These are phyloP conservation scores for Cornus kousa DNA, from an alignment of 148 eudicot genomes.

Conservation along the genomic window DNA sequence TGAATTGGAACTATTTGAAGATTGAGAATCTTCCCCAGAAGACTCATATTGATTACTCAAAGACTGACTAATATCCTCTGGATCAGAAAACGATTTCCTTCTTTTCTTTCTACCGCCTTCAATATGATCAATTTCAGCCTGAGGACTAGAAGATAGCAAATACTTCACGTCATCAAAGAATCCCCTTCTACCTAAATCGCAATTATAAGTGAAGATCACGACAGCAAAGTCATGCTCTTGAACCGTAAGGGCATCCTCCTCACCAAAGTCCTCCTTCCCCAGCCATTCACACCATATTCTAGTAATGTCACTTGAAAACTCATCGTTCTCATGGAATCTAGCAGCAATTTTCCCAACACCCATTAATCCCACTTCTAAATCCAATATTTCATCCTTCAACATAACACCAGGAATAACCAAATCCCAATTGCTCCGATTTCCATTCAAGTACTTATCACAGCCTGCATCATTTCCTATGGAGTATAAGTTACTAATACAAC, in stretches of 20 bases:
- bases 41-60: slow-evolving; percentile 49
- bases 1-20: slow-evolving; percentile 40
- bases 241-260: slow-evolving; percentile 19
- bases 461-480: slow-evolving; percentile 10
- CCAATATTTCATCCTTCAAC: slow-evolving; percentile 47
- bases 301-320: slow-evolving; percentile 26
- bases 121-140: slow-evolving; percentile 34
- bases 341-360: slow-evolving; percentile 78
- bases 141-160: slow-evolving; percentile 44
- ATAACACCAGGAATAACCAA: slow-evolving; percentile 70
- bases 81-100: slow-evolving; percentile 63
- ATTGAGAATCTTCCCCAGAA: slow-evolving; percentile 64
- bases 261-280: slow-evolving; percentile 31
- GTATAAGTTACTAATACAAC: slow-evolving; percentile 12
- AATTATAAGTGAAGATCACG: slow-evolving; percentile 64
- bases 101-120: slow-evolving; percentile 41
- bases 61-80: slow-evolving; percentile 53
- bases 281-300: slow-evolving; percentile 95
- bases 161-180: slow-evolving; percentile 50
- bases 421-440: slow-evolving; percentile 16
- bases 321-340: slow-evolving; percentile 46
- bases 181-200: slow-evolving; percentile 67
- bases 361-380: slow-evolving; percentile 47
- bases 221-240: slow-evolving; percentile 69
- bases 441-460: slow-evolving; percentile 16